These are phyloP conservation scores for Diaporthe ampelina DNA, from an alignment of 2,329 filamentous ascomycete species.

Conservation along the genomic window DNA sequence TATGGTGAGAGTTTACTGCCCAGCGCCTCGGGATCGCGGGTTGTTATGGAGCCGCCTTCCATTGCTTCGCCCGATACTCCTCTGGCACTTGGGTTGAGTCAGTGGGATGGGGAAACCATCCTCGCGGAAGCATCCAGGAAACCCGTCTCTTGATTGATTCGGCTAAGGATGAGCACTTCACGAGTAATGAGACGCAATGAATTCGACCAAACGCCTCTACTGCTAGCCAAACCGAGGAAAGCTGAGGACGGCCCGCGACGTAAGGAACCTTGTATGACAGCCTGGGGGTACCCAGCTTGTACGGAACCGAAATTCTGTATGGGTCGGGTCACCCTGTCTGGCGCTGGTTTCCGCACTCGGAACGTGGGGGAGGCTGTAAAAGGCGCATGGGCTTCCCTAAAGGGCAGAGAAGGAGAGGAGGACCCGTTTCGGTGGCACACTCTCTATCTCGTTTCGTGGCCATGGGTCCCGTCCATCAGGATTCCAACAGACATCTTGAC, in stretches of 20 bases:
- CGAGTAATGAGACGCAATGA: background rate
- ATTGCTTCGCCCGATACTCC: background rate
- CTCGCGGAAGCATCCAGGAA: background rate
- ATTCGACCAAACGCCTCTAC: background rate
- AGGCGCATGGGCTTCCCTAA: no score
- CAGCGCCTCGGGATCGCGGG: background rate
- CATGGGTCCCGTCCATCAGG: no score
- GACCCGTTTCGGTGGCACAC: no score
- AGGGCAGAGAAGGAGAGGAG: no score
- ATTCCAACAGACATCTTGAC: no score
- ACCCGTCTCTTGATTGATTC: background rate
- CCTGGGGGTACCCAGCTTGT: background rate
- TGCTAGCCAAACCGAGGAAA: background rate
- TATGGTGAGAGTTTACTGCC: background rate
- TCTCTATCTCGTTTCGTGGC: no score
- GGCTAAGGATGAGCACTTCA: background rate
- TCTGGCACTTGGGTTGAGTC: background rate
- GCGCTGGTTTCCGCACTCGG: no score
- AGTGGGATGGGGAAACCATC: background rate
- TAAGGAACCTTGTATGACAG: slow-evolving; percentile 22
- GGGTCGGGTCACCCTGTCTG: no score
- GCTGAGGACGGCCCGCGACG: slow-evolving; percentile 1
- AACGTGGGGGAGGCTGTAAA: no score
- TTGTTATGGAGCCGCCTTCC: background rate
- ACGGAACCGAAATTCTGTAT: slow-evolving; percentile 8